Conservation (phyloP, 768 basidiomycete species). For the Lentinula detonsa region DNA sequence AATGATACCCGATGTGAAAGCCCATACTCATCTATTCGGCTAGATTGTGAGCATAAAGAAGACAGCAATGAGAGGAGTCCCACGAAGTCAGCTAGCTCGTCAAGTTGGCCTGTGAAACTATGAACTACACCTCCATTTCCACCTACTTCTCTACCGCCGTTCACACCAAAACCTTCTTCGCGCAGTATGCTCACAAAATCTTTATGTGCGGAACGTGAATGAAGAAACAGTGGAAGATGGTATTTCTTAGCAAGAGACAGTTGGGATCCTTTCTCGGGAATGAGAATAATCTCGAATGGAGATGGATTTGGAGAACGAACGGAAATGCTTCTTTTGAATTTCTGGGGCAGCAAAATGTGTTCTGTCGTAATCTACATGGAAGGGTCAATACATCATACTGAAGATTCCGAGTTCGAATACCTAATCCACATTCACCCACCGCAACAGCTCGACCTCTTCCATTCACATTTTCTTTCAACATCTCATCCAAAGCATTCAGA, state of each 20-base stretch:
- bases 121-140: constrained; percentile 75
- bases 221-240: constrained; percentile 73
- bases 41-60: neutral
- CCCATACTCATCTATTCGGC: constrained; percentile 60
- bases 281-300: neutral
- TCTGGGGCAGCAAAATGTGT: constrained; percentile 56
- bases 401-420: constrained; percentile 21
- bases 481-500: constrained; percentile 46
- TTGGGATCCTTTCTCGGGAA: constrained; percentile 36
- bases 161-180: constrained; percentile 56
- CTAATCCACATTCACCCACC: constrained; percentile 77
- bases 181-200: constrained; percentile 64
- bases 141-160: constrained; percentile 50
- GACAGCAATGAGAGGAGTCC: constrained; percentile 12
- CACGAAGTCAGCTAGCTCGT: constrained; percentile 63
- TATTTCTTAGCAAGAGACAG: constrained; percentile 63
- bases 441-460: constrained; percentile 60
- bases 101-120: constrained; percentile 66
- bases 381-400: neutral
- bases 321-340: constrained; percentile 60
- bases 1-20: constrained; percentile 51
- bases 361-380: constrained; percentile 69
- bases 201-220: constrained; percentile 69
- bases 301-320: constrained; percentile 25
- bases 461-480: constrained; percentile 43